A percentile compares a stretch with the other conserved stretches of the same genome.
These are phyloP conservation scores for Saturnispora zaruensis DNA, from an alignment of 805 yeast genomes.

Conservation along the genomic window DNA sequence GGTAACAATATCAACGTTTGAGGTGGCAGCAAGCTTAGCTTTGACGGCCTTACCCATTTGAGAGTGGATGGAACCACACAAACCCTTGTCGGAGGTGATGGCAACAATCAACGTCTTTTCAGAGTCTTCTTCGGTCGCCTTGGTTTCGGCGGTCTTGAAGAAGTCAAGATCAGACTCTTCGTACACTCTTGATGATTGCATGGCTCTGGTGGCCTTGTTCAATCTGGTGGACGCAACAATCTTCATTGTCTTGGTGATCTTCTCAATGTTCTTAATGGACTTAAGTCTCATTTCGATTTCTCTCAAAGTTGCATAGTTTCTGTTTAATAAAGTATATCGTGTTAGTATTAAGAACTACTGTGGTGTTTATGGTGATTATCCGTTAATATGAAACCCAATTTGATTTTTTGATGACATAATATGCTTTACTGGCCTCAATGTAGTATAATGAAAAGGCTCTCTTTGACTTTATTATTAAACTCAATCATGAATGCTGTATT, in stretches of 20 bases:
- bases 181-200: conserved; percentile 79
- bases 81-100: conserved; percentile 93
- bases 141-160: conserved; percentile 74
- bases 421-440: no score
- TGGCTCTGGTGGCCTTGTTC: conserved; percentile 91
- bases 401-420: no score
- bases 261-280: conserved; percentile 97
- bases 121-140: conserved; percentile 34
- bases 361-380: not conserved
- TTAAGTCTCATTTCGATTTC: conserved; percentile 97
- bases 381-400: not conserved
- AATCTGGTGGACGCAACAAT: conserved; percentile 97
- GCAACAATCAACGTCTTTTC: conserved; percentile 73
- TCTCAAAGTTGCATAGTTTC: conserved; percentile 97
- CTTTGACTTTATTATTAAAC: no score
- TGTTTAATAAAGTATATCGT: conserved; percentile 22
- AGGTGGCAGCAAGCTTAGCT: conserved; percentile 48
- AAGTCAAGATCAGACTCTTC: conserved; percentile 73
- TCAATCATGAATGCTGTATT: no score
- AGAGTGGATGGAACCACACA: conserved; percentile 97
- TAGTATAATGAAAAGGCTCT: no score
- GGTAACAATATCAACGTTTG: conserved; percentile 71
- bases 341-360: not conserved
- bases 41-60: conserved; percentile 88
- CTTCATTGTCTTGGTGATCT: conserved; percentile 99